These are phyloP conservation scores for Ceratobasidium sp. DNA, from an alignment of 1,284 basidiomycete species.

Conservation along the genomic window DNA sequence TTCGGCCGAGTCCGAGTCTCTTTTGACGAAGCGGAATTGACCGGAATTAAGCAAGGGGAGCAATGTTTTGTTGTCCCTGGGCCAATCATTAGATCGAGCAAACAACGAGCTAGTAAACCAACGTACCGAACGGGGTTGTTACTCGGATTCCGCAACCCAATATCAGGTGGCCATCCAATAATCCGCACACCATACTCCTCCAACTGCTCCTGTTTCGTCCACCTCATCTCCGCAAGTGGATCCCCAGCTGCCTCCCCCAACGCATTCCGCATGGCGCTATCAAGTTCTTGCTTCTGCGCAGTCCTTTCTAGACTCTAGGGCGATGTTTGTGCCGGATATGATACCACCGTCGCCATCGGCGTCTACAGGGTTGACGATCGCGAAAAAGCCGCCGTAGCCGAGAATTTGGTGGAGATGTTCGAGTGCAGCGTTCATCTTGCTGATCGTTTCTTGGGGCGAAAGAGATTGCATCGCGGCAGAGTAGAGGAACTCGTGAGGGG, in stretches of 20 bases:
- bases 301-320: conserved; percentile 44
- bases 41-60: conserved; percentile 38
- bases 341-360: conserved; percentile 44
- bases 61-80: conserved; percentile 39
- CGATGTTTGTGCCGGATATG: conserved; percentile 44
- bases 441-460: conserved; percentile 37
- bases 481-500: conserved; percentile 39
- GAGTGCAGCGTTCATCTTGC: conserved; percentile 41
- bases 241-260: conserved; percentile 45
- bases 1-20: conserved; percentile 30
- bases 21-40: conserved; percentile 41
- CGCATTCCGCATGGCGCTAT: conserved; percentile 44
- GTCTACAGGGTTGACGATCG: conserved; percentile 42
- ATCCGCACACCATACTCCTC: conserved; percentile 46
- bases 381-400: conserved; percentile 43
- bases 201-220: conserved; percentile 47
- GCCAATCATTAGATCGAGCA: not conserved
- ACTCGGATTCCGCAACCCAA: conserved; percentile 45
- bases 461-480: conserved; percentile 29
- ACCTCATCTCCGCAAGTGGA: conserved; percentile 46
- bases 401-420: conserved; percentile 41
- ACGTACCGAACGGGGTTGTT: conserved; percentile 41
- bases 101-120: not conserved
- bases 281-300: conserved; percentile 41
- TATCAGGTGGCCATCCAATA: conserved; percentile 45